phyloP scores from a whole-genome alignment of 495 filamentous ascomycete species.

The Tuber brumale region DNA sequence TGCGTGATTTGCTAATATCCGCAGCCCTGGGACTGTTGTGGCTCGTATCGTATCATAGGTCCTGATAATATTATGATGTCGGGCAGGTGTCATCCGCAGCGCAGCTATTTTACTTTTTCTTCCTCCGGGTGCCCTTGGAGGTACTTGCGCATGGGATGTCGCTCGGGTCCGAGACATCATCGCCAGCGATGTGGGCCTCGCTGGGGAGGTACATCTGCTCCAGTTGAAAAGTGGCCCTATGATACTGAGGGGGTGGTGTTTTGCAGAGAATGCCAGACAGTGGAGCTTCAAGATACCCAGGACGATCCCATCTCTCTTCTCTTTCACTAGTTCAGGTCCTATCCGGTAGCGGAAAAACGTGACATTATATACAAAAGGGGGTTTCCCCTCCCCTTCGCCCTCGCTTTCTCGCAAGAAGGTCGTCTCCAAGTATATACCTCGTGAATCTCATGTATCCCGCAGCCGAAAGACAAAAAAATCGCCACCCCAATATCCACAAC shows the following conservation, averaged over 20 bases:
- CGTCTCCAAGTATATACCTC: not conserved
- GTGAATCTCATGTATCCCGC: not conserved
- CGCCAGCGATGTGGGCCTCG: not conserved
- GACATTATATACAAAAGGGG: not conserved
- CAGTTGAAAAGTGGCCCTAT: not conserved
- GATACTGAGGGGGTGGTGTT: not conserved
- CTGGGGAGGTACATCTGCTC: not conserved
- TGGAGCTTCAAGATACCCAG: not conserved
- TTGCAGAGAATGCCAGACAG: not conserved
- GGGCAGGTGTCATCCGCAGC: not conserved
- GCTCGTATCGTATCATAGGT: not conserved
- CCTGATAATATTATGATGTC: too few relatives aligned
- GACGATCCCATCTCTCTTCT: not conserved
- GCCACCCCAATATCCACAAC: constrained; percentile 12
- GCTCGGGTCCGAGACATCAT: not conserved
- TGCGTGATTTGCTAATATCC: not conserved
- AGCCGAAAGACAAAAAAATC: constrained; percentile 6
- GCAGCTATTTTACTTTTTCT: not conserved
- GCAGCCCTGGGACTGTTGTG: too few relatives aligned
- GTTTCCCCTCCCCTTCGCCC: not conserved
- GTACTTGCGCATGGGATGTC: not conserved
- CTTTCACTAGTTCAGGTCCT: not conserved
- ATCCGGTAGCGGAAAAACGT: not conserved
- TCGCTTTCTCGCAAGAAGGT: not conserved
- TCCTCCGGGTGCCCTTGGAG: not conserved